Evolutionary conservation across 345 rosid species (phyloP).

Genomic region (Acer yangbiense): DNA sequence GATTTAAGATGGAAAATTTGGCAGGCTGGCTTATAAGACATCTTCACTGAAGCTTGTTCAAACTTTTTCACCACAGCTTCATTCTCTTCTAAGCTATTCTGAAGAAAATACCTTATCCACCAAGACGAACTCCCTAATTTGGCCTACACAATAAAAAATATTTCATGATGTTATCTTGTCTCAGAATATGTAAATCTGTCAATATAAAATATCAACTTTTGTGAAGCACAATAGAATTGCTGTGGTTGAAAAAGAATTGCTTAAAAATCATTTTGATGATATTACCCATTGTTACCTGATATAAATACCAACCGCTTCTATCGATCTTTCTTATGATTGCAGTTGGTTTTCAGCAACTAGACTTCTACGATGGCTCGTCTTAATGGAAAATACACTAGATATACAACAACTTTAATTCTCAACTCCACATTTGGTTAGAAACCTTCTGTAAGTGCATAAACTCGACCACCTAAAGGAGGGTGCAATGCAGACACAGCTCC

Average conservation of each 20-base stretch:
- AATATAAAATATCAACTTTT: constrained; percentile 26
- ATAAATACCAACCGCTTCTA: neutral
- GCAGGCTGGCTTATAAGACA: constrained; percentile 67
- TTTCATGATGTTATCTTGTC: constrained; percentile 31
- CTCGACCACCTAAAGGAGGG: constrained; percentile 70
- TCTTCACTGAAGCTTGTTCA: constrained; percentile 62
- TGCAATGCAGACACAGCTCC: constrained; percentile 65
- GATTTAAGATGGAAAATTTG: constrained; percentile 88
- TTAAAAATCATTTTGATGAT: neutral
- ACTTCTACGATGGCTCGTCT: neutral
- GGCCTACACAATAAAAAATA: constrained; percentile 47
- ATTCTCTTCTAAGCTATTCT: constrained; percentile 62
- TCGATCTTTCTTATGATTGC: neutral
- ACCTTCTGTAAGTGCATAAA: constrained; percentile 80
- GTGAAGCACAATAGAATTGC: neutral
- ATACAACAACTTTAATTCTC: neutral
- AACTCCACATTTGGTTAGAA: constrained; percentile 37
- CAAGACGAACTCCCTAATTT: constrained; percentile 84
- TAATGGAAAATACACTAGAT: neutral
- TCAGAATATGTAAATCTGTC: constrained; percentile 64
- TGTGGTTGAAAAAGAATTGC: neutral
- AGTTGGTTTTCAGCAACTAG: neutral
- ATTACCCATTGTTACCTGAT: too few species aligned
- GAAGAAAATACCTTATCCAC: constrained; percentile 80
- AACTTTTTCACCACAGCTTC: constrained; percentile 76